phyloP scores from a whole-genome alignment of 116 monocot species.

The Phalaenopsis hybrid region DNA sequence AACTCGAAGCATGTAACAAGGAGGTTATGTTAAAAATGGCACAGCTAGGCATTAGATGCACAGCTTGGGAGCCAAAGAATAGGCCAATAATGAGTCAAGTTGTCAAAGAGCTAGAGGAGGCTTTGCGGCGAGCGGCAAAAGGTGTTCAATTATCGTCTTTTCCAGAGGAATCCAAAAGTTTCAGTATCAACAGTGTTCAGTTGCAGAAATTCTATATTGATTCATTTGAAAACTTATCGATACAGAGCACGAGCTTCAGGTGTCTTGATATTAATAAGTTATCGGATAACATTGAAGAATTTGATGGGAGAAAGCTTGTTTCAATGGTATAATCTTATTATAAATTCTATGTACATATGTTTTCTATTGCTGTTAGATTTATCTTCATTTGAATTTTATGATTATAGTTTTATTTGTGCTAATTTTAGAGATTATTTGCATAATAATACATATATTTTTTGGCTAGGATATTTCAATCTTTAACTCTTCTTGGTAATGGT shows the following conservation, averaged over 20 bases:
- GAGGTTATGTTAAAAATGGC: slow-evolving; percentile 39
- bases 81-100: slow-evolving; percentile 31
- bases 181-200: slow-evolving; percentile 21
- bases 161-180: slow-evolving; percentile 10
- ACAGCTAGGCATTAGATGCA: slow-evolving; percentile 25
- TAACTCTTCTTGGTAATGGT: no score
- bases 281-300: background rate
- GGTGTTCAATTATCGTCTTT: background rate
- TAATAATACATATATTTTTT: no score
- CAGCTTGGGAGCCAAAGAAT: slow-evolving; percentile 14
- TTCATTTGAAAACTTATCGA: slow-evolving; percentile 5
- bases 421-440: background rate
- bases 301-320: background rate
- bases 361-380: background rate
- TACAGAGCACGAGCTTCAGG: slow-evolving; percentile 13
- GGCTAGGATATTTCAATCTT: no score
- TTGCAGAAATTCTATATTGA: slow-evolving; percentile 25
- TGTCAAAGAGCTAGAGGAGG: slow-evolving; percentile 18
- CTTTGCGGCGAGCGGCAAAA: background rate
- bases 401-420: background rate
- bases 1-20: slow-evolving; percentile 27
- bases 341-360: background rate
- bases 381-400: background rate
- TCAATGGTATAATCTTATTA: background rate
- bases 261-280: slow-evolving; percentile 21